These are phyloP conservation scores for Durio zibethinus DNA, from an alignment of 345 rosid species.

Conservation along the genomic window DNA sequence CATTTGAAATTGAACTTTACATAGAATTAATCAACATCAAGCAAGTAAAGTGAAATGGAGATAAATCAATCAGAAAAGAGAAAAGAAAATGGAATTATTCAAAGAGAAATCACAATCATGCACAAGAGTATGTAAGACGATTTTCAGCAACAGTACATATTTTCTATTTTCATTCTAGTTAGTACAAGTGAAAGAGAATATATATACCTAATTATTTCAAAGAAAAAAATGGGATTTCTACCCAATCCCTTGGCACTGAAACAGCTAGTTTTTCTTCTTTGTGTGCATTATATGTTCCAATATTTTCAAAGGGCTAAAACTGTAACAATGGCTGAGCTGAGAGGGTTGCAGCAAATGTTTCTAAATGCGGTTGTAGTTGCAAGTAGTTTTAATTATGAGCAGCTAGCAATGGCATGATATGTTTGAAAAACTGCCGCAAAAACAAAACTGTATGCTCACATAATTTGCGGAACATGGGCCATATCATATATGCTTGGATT, in stretches of 20 bases:
- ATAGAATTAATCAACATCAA: background rate
- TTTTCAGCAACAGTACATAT: no score
- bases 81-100: background rate
- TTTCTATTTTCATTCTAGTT: no score
- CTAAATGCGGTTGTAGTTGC: background rate
- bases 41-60: no score
- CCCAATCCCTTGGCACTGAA: no score
- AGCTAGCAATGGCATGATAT: background rate
- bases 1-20: background rate
- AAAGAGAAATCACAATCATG: background rate
- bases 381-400: background rate
- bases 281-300: no score
- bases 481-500: background rate
- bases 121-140: background rate
- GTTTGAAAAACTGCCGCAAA: background rate
- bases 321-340: no score
- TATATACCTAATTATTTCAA: no score
- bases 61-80: background rate
- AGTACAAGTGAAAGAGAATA: no score
- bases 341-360: background rate
- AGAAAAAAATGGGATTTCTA: no score
- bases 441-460: background rate
- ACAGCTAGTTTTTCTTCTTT: no score
- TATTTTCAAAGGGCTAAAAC: no score
- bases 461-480: background rate